Evolutionary conservation across 352 stramenopile species (phyloP), one percentile per base, ranked within the genome.

Genomic region (Thraustochytrium sp.): DNA sequence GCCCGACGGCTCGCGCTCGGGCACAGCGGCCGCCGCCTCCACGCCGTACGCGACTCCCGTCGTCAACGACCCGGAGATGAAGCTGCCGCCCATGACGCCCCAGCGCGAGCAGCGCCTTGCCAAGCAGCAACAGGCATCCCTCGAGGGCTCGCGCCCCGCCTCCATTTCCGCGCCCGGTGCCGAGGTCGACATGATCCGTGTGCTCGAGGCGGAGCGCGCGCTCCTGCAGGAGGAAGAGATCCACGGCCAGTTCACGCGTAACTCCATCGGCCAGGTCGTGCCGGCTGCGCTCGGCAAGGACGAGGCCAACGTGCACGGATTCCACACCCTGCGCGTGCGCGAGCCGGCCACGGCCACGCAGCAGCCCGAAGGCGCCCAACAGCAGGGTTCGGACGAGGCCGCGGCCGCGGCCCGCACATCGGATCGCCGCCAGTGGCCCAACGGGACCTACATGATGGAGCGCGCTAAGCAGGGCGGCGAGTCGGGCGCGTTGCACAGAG

Each of bases 111-210:
- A 82, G 55, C 51, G 74, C 8, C 65, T 21, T 11, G 36, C 18
- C 36, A 13, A 85, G 82, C 42, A 48, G 63, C 53, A 51, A 46
- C 26, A 72, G 36, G 2, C 44, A 1, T 2, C 5, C 3, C 3
- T 31, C 2, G 29, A 9, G 44, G 21, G 40, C 34, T 26, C 23
- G n/a, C n/a, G n/a, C n/a, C n/a, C n/a, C n/a, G 51, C 38, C 21
- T 46, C 63, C 11, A 42, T 87, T 42, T 46, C 92, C 0, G 93
- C 89, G 2, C 89, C 93, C 48, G 40, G 96, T 63, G 92, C 90
- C 21, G 90, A 96, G 76, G 77, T 93, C 1, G 92, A 97, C 59
- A 92, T 96, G 90, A 55, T 88, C 29, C 88, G 92, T 0, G 90
- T 96, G 72, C 87, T 88, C 31, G 88, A 91, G 29, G 91, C 90